Evolutionary conservation across 73 alveolate species (phyloP).

Genomic region (Chromera velia): DNA sequence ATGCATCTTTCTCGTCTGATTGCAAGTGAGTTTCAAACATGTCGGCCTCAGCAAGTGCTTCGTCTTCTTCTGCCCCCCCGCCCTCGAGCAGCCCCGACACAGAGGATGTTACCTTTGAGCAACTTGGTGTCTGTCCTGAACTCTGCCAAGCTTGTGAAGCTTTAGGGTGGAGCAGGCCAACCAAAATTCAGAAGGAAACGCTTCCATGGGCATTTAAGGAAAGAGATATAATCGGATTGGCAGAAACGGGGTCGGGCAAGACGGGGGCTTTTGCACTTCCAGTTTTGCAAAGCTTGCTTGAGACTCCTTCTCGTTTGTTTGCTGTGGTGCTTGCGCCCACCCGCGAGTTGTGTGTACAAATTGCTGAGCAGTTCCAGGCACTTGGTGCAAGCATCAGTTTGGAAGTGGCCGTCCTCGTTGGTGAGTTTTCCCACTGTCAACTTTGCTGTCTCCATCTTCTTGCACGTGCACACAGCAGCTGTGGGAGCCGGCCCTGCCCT

Average conservation of each 20-base stretch:
- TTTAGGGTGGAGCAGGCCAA: constrained; percentile 36
- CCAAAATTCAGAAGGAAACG: constrained; percentile 38
- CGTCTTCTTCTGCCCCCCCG: too few species aligned
- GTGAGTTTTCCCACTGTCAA: too few species aligned
- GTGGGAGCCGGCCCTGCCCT: too few species aligned
- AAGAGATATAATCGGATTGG: constrained; percentile 80
- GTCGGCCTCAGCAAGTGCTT: too few species aligned
- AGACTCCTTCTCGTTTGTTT: constrained; percentile 69
- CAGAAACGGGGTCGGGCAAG: constrained; percentile 89
- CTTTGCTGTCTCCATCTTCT: too few species aligned
- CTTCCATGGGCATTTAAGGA: constrained; percentile 79
- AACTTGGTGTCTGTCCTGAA: constrained; percentile 5
- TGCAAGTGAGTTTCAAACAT: too few species aligned
- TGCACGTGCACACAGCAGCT: too few species aligned
- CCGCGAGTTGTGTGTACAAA: constrained; percentile 81
- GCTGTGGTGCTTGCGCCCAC: constrained; percentile 82
- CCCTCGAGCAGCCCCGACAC: too few species aligned
- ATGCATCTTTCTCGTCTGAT: too few species aligned
- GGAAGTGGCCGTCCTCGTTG: constrained; percentile 79
- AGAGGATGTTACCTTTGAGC: background rate
- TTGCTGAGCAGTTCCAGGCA: constrained; percentile 73
- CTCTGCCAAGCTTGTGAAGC: constrained; percentile 30
- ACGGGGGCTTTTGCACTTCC: constrained; percentile 85
- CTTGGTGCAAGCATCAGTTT: constrained; percentile 72
- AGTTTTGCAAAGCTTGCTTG: constrained; percentile 66